Conservation (phyloP, 1,284 basidiomycete species). For the Boletus smithii region DNA sequence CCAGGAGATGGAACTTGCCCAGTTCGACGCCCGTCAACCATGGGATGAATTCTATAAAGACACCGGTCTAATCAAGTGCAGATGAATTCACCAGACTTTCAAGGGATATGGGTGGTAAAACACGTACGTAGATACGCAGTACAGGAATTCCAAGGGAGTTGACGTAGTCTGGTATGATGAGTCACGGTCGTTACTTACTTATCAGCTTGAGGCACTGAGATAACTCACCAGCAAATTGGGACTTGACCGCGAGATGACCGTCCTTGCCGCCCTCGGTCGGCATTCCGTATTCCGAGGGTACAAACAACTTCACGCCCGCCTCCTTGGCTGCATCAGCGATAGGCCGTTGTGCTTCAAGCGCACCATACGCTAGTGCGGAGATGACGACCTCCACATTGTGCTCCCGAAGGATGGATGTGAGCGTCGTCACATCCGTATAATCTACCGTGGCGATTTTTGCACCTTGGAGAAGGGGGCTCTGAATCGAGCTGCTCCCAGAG, state of each 20-base stretch:
- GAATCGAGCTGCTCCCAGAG: conserved; percentile 22
- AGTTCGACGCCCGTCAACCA: conserved; percentile 21
- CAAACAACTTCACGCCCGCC: conserved; percentile 38
- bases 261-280: conserved; percentile 28
- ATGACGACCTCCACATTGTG: conserved; percentile 36
- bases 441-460: conserved; percentile 32
- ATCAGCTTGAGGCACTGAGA: not conserved
- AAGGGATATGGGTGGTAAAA: not conserved
- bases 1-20: conserved; percentile 35
- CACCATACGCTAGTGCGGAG: conserved; percentile 32
- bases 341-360: conserved; percentile 28
- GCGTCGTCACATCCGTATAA: conserved; percentile 29
- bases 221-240: conserved; percentile 26
- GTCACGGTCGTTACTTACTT: not conserved
- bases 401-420: conserved; percentile 32
- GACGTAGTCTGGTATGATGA: conserved; percentile 25
- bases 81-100: not conserved
- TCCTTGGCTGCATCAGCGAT: conserved; percentile 38
- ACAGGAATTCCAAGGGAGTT: conserved; percentile 34
- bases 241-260: conserved; percentile 25
- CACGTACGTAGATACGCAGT: conserved; percentile 35
- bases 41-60: conserved; percentile 28
- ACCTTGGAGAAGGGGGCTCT: conserved; percentile 25
- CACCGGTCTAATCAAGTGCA: conserved; percentile 21
- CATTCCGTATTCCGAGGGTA: conserved; percentile 40